Percentiles rank a stretch among this genome's conserved stretches.
Conservation (phyloP, 139 green algal species). For the Pleodorina starrii region DNA sequence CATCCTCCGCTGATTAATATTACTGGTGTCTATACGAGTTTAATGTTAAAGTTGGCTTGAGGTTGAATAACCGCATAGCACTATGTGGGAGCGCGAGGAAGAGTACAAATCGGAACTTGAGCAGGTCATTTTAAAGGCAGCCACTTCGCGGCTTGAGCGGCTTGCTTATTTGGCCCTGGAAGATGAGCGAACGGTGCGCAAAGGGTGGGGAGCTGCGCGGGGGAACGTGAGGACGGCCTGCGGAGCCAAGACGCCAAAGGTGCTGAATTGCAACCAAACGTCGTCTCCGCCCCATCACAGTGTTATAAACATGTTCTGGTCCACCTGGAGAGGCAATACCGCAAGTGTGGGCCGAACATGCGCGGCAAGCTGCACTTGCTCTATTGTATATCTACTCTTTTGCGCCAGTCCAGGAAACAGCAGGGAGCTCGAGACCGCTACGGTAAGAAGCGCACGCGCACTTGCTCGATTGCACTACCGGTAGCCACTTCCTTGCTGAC, state of each 20-base stretch:
- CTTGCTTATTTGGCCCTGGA: slow-evolving; percentile 25
- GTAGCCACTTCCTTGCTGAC: background rate
- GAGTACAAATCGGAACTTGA: slow-evolving; percentile 1
- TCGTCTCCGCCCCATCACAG: background rate
- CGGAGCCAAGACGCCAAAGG: background rate
- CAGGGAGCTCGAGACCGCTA: slow-evolving; percentile 1
- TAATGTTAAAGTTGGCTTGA: no score
- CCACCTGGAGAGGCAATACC: slow-evolving; percentile 9
- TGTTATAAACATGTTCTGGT: slow-evolving; percentile 37
- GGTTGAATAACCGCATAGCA: no score
- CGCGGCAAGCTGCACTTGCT: slow-evolving; percentile 29
- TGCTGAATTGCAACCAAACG: background rate
- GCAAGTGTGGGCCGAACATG: background rate
- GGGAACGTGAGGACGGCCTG: background rate
- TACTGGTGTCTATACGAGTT: no score
- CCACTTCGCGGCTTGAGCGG: slow-evolving; percentile 10
- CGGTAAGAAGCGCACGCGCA: slow-evolving; percentile 7
- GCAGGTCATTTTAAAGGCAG: background rate
- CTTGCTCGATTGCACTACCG: background rate
- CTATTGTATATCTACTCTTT: background rate
- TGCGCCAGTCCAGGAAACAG: slow-evolving; percentile 17
- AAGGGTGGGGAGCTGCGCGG: background rate
- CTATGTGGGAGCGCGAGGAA: slow-evolving; percentile 29
- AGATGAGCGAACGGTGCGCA: slow-evolving; percentile 41
- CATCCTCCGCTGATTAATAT: no score